Evolutionary conservation across 2,329 filamentous ascomycete genomes (phyloP), one percentile per base, ranked within the genome.

Genomic region (Diaporthe longicolla): DNA sequence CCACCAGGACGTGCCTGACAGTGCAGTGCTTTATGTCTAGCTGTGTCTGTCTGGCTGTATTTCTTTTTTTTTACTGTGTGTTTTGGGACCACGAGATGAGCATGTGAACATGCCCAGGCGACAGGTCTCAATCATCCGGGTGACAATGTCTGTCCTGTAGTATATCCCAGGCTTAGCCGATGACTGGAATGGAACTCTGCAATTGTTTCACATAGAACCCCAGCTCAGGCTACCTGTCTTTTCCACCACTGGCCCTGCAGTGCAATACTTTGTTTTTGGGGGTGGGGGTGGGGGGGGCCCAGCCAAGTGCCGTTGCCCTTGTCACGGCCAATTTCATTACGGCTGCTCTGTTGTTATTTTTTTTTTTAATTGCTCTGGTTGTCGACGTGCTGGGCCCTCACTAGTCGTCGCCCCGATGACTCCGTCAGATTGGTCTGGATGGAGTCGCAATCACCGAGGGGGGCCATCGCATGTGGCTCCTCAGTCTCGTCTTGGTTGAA

Each of bases 371-470:
- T 48, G 10, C 58, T 43, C 58, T 63, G 19, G 35, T 19, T 37
- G 63, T 54, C 63, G 48, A 54, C 63, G 48, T 40, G 63, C 63
- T 37, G 45, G 45, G 32, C 63, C 21, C 45, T 68, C 52, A 48
- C 45, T 54, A 58, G 70, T 24, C 57, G 57, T 48, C n/a, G 70
- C 40, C 32, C 35, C 32, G 55, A 66, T 45, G 58, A 71, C 70
- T 71, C 57, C 29, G 61, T 73, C 66, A 55, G 48, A 71, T 58
- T 57, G 50, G 58, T 40, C 71, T 54, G 43, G 35, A 73, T 75
- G 71, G 73, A 68, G 71, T 71, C 71, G 74, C 48, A 73, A 75
- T 75, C 52, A 73, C 71, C 74, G 71, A 54, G 59, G 63, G 57
- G 37, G 11, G 57, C 50, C 71, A 70, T 75, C 52, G 71, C 73